A percentile compares a stretch with the other conserved stretches of the same genome.
phyloP scores from a whole-genome alignment of 2,329 filamentous ascomycete genomes.

The Drechslerella coelobrocha region DNA sequence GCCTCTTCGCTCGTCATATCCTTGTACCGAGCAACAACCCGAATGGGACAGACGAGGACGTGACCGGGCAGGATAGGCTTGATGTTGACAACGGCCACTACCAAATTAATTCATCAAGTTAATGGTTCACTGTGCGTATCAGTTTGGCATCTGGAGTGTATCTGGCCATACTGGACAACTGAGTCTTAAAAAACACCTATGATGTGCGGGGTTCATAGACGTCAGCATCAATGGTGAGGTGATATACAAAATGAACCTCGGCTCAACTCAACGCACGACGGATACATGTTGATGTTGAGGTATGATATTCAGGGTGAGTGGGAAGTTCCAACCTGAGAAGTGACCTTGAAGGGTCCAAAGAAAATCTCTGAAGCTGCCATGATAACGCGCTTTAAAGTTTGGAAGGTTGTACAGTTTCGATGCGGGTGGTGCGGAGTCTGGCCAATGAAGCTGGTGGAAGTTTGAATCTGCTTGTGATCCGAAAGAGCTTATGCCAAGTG shows the following conservation, averaged over 20 bases:
- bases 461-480: no score
- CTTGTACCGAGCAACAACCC: constrained; percentile 72
- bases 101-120: background rate
- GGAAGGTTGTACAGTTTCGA: background rate
- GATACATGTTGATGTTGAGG: no score
- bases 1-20: constrained; percentile 76
- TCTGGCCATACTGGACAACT: constrained; percentile 29
- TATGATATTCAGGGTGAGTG: no score
- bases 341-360: constrained; percentile 48
- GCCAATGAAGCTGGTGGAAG: no score
- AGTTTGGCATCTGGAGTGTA: background rate
- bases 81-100: constrained; percentile 84
- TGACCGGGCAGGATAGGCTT: constrained; percentile 93
- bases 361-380: constrained; percentile 47
- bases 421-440: background rate
- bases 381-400: background rate
- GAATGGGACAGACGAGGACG: constrained; percentile 82
- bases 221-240: background rate
- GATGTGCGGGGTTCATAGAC: background rate
- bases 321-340: constrained; percentile 41
- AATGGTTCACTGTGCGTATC: no score
- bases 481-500: no score
- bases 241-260: no score
- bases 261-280: no score
- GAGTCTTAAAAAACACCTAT: constrained; percentile 44